Conservation (phyloP, 1,284 basidiomycete genomes). For the Ustilago lituana region DNA sequence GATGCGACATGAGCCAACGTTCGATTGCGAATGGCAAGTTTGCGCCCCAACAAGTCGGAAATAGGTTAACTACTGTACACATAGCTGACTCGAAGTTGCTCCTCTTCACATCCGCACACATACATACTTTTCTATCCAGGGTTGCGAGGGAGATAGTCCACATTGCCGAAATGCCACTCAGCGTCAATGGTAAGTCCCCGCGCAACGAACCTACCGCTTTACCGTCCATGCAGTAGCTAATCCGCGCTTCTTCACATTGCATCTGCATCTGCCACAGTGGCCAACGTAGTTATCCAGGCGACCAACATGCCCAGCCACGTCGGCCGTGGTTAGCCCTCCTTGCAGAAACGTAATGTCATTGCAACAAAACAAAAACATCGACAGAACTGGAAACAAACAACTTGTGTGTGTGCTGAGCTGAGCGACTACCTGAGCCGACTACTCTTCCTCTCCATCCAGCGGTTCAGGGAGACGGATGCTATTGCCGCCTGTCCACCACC, state of each 20-base stretch:
- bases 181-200: constrained; percentile 47
- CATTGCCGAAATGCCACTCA: constrained; percentile 53
- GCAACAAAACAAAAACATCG: too few species aligned
- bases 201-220: not conserved
- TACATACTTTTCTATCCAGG: constrained; percentile 3
- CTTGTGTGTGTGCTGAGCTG: not conserved
- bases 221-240: not conserved
- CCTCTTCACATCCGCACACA: too few species aligned
- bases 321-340: constrained; percentile 43
- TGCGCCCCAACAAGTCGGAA: too few species aligned
- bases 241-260: constrained; percentile 4
- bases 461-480: constrained; percentile 39
- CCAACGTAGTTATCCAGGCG: constrained; percentile 47
- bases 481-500: constrained; percentile 43
- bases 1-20: constrained; percentile 47
- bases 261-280: constrained; percentile 16
- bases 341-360: too few species aligned
- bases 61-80: too few species aligned
- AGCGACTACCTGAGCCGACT: too few species aligned
- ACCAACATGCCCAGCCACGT: constrained; percentile 56
- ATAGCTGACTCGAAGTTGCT: not conserved
- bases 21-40: constrained; percentile 46
- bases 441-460: constrained; percentile 21
- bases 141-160: constrained; percentile 53
- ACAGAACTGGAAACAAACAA: too few species aligned